These are phyloP conservation scores for Beta vulgaris DNA, from an alignment of 148 eudicot species.

Conservation along the genomic window DNA sequence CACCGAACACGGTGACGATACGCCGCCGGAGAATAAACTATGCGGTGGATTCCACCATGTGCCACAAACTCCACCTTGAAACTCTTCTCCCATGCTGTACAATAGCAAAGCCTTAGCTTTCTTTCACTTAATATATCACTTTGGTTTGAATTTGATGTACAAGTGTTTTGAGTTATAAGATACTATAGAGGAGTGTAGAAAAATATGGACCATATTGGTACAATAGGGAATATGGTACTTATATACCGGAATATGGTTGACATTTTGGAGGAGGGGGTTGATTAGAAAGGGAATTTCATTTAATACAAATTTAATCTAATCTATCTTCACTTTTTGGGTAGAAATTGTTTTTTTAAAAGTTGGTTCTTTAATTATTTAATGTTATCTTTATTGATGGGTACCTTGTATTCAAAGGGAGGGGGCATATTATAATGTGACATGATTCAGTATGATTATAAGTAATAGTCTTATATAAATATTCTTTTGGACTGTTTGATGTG, in stretches of 20 bases:
- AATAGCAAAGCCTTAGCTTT: not conserved
- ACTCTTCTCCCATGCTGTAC: conserved; percentile 55
- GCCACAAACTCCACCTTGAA: conserved; percentile 64
- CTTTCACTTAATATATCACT: not conserved
- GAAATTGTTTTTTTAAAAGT: conserved; percentile 7
- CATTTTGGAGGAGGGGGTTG: conserved; percentile 30
- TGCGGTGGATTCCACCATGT: conserved; percentile 55
- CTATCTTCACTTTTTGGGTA: conserved; percentile 16
- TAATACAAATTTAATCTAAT: conserved; percentile 19
- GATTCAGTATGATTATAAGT: conserved; percentile 22
- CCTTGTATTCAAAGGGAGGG: conserved; percentile 18
- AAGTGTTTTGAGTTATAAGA: conserved; percentile 9
- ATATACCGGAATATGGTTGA: conserved; percentile 51
- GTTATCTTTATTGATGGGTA: conserved; percentile 15
- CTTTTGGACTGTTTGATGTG: conserved; percentile 5
- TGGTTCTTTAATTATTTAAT: conserved; percentile 18
- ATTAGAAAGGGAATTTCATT: conserved; percentile 13
- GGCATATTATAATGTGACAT: conserved; percentile 22
- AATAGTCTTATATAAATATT: not conserved
- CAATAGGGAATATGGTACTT: conserved; percentile 25
- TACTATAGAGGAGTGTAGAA: conserved; percentile 6
- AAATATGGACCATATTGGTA: conserved; percentile 14
- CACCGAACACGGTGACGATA: conserved; percentile 42
- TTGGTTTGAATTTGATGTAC: conserved; percentile 4
- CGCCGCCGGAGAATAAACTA: conserved; percentile 38